phyloP scores from a whole-genome alignment of 805 yeast genomes.

The Candida xiaguanensis region DNA sequence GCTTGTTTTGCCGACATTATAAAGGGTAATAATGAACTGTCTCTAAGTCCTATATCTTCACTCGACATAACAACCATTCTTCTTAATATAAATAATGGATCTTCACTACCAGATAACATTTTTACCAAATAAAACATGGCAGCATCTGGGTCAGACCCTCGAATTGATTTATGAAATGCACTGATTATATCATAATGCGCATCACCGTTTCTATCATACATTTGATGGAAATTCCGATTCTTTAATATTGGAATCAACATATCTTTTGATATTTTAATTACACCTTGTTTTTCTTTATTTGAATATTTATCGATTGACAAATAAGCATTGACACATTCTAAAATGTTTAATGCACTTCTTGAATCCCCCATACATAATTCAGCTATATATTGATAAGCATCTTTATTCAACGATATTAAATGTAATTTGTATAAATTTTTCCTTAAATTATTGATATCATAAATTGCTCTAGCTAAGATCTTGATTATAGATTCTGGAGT shows the following conservation, averaged over 20 bases:
- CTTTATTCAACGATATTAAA: constrained; percentile 49
- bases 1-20: constrained; percentile 85
- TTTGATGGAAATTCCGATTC: constrained; percentile 45
- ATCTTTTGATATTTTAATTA: constrained; percentile 37
- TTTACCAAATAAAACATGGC: constrained; percentile 80
- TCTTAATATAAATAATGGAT: constrained; percentile 83
- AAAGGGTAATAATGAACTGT: constrained; percentile 80
- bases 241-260: constrained; percentile 39
- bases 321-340: constrained; percentile 69
- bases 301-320: constrained; percentile 29
- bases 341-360: constrained; percentile 71
- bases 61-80: constrained; percentile 93
- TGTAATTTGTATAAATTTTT: constrained; percentile 48
- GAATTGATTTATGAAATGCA: constrained; percentile 88
- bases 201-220: constrained; percentile 87
- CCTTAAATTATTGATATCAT: constrained; percentile 55
- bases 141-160: constrained; percentile 91
- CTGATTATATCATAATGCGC: constrained; percentile 92
- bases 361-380: constrained; percentile 86
- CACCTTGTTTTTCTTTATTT: constrained; percentile 20
- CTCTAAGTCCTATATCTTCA: constrained; percentile 88
- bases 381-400: constrained; percentile 64
- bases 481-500: constrained; percentile 27
- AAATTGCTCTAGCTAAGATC: constrained; percentile 34
- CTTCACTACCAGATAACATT: constrained; percentile 93